phyloP scores from a whole-genome alignment of 257 asterid genomes.

The Agastache rugosa region DNA sequence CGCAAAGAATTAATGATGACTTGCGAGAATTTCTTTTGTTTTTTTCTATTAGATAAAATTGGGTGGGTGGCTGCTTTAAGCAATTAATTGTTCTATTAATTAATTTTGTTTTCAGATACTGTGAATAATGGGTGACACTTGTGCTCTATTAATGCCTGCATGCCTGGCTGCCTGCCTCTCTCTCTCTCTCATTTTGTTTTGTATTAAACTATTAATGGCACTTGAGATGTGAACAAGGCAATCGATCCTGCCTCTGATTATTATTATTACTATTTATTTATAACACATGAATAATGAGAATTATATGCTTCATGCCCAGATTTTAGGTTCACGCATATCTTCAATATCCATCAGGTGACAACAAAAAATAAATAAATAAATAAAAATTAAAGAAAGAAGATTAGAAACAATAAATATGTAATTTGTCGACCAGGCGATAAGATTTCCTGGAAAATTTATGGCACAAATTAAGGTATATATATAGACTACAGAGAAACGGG shows the following conservation, averaged over 20 bases:
- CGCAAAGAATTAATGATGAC: constrained; percentile 47
- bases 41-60: background rate
- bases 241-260: too few species aligned
- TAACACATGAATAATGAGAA: constrained; percentile 17
- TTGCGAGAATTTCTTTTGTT: background rate
- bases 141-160: constrained; percentile 12
- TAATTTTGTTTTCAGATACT: constrained; percentile 30
- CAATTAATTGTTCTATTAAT: background rate
- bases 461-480: too few species aligned
- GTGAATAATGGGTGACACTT: constrained; percentile 47
- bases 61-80: constrained; percentile 10
- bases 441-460: background rate
- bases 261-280: background rate
- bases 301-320: background rate
- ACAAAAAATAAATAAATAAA: background rate
- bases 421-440: background rate
- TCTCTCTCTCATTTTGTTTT: background rate
- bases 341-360: background rate
- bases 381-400: background rate
- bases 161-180: background rate
- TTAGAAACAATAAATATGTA: background rate
- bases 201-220: background rate
- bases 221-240: background rate
- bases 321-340: background rate
- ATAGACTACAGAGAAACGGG: too few species aligned